Conservation (phyloP, 2,329 filamentous ascomycete species). For the Epichloe gansuensis region DNA sequence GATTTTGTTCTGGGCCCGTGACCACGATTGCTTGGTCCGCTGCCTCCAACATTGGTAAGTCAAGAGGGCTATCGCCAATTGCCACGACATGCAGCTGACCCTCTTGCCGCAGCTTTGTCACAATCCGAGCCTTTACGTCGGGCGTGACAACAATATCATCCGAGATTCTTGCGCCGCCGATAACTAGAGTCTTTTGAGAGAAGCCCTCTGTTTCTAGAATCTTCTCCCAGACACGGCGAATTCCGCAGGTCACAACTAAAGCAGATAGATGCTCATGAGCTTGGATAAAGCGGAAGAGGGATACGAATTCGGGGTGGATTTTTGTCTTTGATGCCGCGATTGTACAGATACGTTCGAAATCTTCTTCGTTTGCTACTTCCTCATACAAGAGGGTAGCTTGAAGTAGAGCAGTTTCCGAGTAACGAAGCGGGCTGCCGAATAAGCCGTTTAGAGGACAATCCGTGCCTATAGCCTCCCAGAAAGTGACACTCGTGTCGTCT, state of each 20-base stretch:
- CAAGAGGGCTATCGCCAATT: slow-evolving; percentile 47
- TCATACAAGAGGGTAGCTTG: slow-evolving; percentile 42
- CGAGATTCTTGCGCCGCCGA: slow-evolving; percentile 36
- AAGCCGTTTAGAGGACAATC: slow-evolving; percentile 26
- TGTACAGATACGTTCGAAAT: slow-evolving; percentile 33
- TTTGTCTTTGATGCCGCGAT: slow-evolving; percentile 26
- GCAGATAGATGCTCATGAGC: slow-evolving; percentile 25
- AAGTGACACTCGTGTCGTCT: slow-evolving; percentile 35
- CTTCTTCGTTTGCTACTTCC: slow-evolving; percentile 21
- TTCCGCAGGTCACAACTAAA: slow-evolving; percentile 42
- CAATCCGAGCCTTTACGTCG: slow-evolving; percentile 34
- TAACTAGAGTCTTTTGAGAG: slow-evolving; percentile 29
- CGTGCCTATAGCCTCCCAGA: slow-evolving; percentile 27
- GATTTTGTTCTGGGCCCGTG: slow-evolving; percentile 31
- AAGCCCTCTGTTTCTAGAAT: slow-evolving; percentile 33
- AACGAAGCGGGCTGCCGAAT: slow-evolving; percentile 32
- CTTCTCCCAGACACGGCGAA: slow-evolving; percentile 40
- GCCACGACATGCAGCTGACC: slow-evolving; percentile 36
- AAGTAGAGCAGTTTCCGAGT: slow-evolving; percentile 41
- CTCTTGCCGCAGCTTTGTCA: slow-evolving; percentile 23
- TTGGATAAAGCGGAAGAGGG: slow-evolving; percentile 25
- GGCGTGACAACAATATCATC: slow-evolving; percentile 39
- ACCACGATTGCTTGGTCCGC: slow-evolving; percentile 44
- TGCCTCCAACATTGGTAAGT: slow-evolving; percentile 41
- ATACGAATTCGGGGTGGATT: slow-evolving; percentile 34